Evolutionary conservation across 1,139 yeast genomes (phyloP).

Genomic region (Candida gigantensis): DNA sequence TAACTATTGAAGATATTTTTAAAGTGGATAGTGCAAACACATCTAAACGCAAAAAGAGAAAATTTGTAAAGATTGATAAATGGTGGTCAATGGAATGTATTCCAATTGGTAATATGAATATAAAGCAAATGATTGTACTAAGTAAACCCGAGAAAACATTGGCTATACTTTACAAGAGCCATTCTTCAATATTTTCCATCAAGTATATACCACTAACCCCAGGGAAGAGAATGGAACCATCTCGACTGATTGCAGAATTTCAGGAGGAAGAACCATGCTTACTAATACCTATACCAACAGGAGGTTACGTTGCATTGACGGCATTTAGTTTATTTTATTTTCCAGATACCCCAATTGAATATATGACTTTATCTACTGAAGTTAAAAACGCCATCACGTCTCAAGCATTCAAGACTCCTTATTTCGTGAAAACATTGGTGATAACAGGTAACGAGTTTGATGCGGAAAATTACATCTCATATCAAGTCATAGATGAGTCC

Average conservation of each 20-base stretch:
- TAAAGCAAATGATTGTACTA: slow-evolving; percentile 24
- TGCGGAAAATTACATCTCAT: slow-evolving; percentile 10
- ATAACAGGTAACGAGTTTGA: slow-evolving; percentile 1
- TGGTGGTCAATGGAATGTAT: slow-evolving; percentile 18
- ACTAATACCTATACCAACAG: slow-evolving; percentile 24
- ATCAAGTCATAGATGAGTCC: slow-evolving; percentile 25
- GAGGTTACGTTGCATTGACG: slow-evolving; percentile 36
- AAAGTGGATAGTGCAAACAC: neutral
- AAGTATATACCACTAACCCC: too few species aligned
- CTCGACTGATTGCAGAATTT: too few species aligned
- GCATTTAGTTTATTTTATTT: slow-evolving; percentile 35
- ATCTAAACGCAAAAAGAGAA: slow-evolving; percentile 10
- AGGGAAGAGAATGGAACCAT: too few species aligned
- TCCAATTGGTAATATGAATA: slow-evolving; percentile 32
- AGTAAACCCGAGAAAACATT: slow-evolving; percentile 14
- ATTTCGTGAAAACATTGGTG: slow-evolving; percentile 7
- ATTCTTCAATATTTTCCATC: slow-evolving; percentile 32
- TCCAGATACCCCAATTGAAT: slow-evolving; percentile 20
- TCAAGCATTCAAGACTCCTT: slow-evolving; percentile 1
- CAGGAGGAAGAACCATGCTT: slow-evolving; percentile 34
- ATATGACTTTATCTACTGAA: slow-evolving; percentile 17
- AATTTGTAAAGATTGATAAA: slow-evolving; percentile 8
- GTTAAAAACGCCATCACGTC: slow-evolving; percentile 5
- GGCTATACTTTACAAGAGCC: slow-evolving; percentile 39
- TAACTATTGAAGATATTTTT: neutral